These are phyloP conservation scores for Eimeria brunetti DNA, from an alignment of 169 alveolate genomes.

Conservation along the genomic window DNA sequence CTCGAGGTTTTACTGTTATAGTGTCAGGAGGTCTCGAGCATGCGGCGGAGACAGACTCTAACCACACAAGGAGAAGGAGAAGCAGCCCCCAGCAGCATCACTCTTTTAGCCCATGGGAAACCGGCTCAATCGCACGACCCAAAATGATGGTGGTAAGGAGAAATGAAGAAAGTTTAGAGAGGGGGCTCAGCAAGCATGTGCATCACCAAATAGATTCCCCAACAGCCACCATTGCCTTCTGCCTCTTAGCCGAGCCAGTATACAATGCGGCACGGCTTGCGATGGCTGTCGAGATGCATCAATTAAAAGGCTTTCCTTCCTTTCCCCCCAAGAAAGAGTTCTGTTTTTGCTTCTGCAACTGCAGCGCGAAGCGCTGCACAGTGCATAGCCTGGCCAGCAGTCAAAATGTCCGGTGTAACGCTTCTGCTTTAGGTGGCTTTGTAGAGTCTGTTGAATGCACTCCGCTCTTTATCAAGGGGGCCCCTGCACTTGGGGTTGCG, in stretches of 20 bases:
- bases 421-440: not conserved
- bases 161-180: not conserved
- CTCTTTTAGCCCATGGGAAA: conserved; percentile 53
- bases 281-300: not conserved
- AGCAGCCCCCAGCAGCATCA: not conserved
- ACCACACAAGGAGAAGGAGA: not conserved
- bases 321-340: not conserved
- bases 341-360: not conserved
- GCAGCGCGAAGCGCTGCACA: not conserved
- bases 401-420: no score
- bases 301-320: no score
- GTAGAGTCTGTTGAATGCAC: not conserved
- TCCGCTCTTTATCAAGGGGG: not conserved
- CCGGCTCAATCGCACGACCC: conserved; percentile 23
- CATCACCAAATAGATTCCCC: not conserved
- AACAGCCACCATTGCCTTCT: not conserved
- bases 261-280: not conserved
- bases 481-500: not conserved
- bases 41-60: not conserved
- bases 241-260: not conserved
- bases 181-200: not conserved
- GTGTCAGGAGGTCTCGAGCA: conserved; percentile 36
- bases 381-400: not conserved
- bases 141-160: conserved; percentile 66
- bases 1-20: not conserved